These are phyloP conservation scores for Aspergillus niger DNA, from an alignment of 2,329 filamentous ascomycete genomes.

Conservation along the genomic window DNA sequence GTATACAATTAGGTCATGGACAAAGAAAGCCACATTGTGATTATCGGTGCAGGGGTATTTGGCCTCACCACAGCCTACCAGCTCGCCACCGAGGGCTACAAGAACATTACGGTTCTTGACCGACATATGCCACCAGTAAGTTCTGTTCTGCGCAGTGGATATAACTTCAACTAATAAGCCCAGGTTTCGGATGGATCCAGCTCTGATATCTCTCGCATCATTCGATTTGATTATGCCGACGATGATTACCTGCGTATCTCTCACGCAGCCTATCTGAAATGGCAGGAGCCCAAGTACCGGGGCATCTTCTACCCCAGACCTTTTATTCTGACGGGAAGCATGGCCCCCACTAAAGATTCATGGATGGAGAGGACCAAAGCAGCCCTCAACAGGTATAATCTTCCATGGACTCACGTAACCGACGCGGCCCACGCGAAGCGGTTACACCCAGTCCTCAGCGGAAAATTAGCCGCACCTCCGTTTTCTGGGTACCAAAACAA, in stretches of 20 bases:
- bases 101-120: slow-evolving; percentile 17
- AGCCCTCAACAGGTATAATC: not conserved
- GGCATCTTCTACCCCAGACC: slow-evolving; percentile 16
- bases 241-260: slow-evolving; percentile 29
- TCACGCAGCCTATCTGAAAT: slow-evolving; percentile 27
- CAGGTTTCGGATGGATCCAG: slow-evolving; percentile 35
- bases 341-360: not conserved
- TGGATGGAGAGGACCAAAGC: not conserved
- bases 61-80: slow-evolving; percentile 15
- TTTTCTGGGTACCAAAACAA: slow-evolving; percentile 24
- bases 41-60: slow-evolving; percentile 14
- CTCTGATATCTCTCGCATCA: slow-evolving; percentile 36
- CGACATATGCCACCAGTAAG: slow-evolving; percentile 19
- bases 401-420: not conserved
- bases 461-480: slow-evolving; percentile 17
- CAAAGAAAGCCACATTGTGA: slow-evolving; percentile 3
- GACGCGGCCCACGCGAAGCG: slow-evolving; percentile 9
- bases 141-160: not conserved
- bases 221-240: slow-evolving; percentile 38
- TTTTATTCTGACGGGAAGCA: slow-evolving; percentile 1
- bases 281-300: slow-evolving; percentile 15
- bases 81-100: slow-evolving; percentile 10
- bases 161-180: not conserved
- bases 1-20: not conserved
- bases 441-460: slow-evolving; percentile 32